Percentiles rank a stretch among this genome's conserved stretches.
phyloP scores from a whole-genome alignment of 345 rosid genomes.

The Moricandia moricandioides region DNA sequence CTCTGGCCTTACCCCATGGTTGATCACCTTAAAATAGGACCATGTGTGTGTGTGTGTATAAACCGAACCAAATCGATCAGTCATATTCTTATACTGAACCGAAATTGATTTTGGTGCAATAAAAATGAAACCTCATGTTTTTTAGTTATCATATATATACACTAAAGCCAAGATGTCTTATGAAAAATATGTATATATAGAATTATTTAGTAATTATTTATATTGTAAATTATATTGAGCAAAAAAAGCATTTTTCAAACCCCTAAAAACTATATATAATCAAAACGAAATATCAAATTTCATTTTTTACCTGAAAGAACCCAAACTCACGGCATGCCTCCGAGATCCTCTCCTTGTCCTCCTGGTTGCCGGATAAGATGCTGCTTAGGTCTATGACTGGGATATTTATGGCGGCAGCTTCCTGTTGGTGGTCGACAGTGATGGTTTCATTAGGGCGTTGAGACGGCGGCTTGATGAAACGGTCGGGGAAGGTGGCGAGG shows the following conservation, averaged over 20 bases:
- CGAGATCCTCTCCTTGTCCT: slow-evolving; percentile 38
- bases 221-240: not conserved
- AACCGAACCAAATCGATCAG: not conserved
- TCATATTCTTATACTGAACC: not conserved
- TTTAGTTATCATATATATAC: not conserved
- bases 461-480: slow-evolving; percentile 55
- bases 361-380: slow-evolving; percentile 26
- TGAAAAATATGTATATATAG: not conserved
- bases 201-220: not conserved
- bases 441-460: slow-evolving; percentile 39
- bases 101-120: not conserved
- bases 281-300: not conserved
- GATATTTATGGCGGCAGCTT: slow-evolving; percentile 39
- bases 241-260: not conserved
- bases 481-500: slow-evolving; percentile 45
- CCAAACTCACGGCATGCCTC: slow-evolving; percentile 81
- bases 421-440: not conserved
- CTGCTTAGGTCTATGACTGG: slow-evolving; percentile 71
- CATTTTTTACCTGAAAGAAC: slow-evolving; percentile 58
- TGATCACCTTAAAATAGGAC: slow-evolving; percentile 40
- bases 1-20: slow-evolving; percentile 65
- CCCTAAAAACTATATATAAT: not conserved
- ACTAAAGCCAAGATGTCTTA: not conserved
- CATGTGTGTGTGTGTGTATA: not conserved
- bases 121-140: not conserved